phyloP scores from a whole-genome alignment of 768 basidiomycete genomes.

The Hygrocybe coccinea region DNA sequence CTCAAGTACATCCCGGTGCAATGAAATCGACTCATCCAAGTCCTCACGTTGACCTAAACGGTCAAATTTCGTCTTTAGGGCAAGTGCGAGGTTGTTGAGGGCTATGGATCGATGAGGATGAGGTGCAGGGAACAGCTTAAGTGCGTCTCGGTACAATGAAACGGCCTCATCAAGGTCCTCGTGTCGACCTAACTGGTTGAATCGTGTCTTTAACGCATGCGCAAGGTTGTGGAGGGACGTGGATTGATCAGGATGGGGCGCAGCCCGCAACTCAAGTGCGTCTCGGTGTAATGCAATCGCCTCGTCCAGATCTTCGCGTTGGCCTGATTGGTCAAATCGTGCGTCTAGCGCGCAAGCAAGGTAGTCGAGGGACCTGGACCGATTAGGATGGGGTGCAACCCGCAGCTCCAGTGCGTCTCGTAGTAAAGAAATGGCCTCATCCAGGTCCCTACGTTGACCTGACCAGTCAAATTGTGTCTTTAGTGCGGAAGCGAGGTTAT shows the following conservation, averaged over 20 bases:
- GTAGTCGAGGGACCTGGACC: background rate
- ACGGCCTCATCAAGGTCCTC: slow-evolving; percentile 12
- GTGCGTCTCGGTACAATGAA: slow-evolving; percentile 3
- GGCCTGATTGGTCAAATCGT: background rate
- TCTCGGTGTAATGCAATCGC: slow-evolving; percentile 8
- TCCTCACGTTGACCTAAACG: background rate
- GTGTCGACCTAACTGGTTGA: slow-evolving; percentile 5
- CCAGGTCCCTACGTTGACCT: slow-evolving; percentile 15
- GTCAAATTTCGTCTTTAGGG: slow-evolving; percentile 5
- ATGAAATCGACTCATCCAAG: slow-evolving; percentile 20
- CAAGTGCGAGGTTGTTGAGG: slow-evolving; percentile 16
- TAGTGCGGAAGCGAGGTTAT: slow-evolving; percentile 18
- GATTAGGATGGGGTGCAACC: background rate
- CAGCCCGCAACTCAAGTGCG: slow-evolving; percentile 10
- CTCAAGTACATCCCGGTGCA: slow-evolving; percentile 11
- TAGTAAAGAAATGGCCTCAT: slow-evolving; percentile 19
- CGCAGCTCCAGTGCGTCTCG: background rate
- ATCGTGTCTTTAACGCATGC: slow-evolving; percentile 11
- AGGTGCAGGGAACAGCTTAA: slow-evolving; percentile 8
- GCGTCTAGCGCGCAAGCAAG: background rate
- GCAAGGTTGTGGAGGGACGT: slow-evolving; percentile 16
- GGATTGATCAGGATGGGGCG: slow-evolving; percentile 11
- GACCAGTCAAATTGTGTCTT: slow-evolving; percentile 18
- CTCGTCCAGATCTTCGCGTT: slow-evolving; percentile 9
- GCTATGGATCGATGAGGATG: slow-evolving; percentile 11